These are phyloP conservation scores for Trichoderma erinaceum DNA, from an alignment of 495 filamentous ascomycete genomes.

Conservation along the genomic window DNA sequence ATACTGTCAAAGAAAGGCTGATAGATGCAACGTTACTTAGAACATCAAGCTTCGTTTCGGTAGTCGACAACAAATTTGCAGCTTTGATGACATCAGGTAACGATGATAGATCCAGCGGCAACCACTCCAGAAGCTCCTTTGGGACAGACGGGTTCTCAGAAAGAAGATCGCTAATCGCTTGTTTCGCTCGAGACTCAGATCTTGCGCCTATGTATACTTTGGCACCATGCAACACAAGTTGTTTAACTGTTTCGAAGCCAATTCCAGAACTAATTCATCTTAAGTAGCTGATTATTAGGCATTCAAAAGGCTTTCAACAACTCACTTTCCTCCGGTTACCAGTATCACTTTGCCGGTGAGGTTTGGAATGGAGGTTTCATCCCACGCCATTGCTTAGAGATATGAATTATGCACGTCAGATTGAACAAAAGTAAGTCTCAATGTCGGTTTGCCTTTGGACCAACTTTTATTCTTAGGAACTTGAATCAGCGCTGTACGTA, in stretches of 20 bases:
- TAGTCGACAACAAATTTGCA: neutral
- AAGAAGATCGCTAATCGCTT: neutral
- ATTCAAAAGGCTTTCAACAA: neutral
- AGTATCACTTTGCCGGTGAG: neutral
- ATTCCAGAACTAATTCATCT: neutral
- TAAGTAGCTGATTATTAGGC: neutral
- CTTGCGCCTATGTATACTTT: neutral
- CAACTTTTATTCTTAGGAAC: no score
- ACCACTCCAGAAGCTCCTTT: neutral
- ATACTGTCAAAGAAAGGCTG: neutral
- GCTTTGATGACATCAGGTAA: neutral
- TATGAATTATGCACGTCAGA: neutral
- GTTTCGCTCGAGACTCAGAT: constrained; percentile 5
- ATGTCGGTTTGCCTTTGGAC: no score
- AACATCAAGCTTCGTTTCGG: neutral
- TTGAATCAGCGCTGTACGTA: no score
- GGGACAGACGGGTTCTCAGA: neutral
- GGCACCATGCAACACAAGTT: neutral
- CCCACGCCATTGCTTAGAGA: neutral
- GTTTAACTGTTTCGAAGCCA: neutral
- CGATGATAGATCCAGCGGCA: neutral
- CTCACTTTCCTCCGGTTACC: neutral
- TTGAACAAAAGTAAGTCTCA: neutral
- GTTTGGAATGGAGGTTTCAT: neutral
- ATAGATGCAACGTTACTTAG: neutral